Evolutionary conservation across 2,329 filamentous ascomycete species (phyloP).

Genomic region (Colletotrichum paranaense): DNA sequence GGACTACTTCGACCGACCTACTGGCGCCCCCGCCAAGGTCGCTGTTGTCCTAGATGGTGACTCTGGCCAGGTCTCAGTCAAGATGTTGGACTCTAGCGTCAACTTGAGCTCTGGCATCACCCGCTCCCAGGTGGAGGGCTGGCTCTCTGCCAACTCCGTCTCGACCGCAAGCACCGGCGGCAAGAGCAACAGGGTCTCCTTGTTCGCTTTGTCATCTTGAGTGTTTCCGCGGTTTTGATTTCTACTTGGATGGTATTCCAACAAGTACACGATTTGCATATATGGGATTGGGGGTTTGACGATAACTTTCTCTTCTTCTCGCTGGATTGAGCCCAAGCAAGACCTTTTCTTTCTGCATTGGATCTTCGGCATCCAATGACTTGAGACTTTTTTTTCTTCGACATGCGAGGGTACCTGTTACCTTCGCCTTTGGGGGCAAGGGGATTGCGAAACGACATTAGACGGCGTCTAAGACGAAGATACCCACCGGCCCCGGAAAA

Average conservation of each 20-base stretch:
- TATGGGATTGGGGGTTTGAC: slow-evolving; percentile 6
- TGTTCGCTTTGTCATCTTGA: slow-evolving; percentile 35
- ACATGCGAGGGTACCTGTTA: slow-evolving; percentile 9
- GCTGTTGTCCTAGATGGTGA: slow-evolving; percentile 70
- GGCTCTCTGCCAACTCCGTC: slow-evolving; percentile 40
- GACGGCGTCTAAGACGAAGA: slow-evolving; percentile 25
- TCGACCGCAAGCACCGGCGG: background rate
- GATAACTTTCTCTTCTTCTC: background rate
- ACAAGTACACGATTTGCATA: slow-evolving; percentile 18
- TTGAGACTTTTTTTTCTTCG: slow-evolving; percentile 13
- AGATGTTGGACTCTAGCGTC: slow-evolving; percentile 56
- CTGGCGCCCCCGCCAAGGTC: slow-evolving; percentile 68
- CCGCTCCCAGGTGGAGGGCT: slow-evolving; percentile 49
- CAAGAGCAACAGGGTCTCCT: slow-evolving; percentile 28
- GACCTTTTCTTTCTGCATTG: slow-evolving; percentile 5
- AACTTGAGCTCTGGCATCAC: slow-evolving; percentile 54
- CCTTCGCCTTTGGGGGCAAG: slow-evolving; percentile 4
- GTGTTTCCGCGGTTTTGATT: background rate
- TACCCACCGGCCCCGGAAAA: slow-evolving; percentile 29
- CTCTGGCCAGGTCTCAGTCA: slow-evolving; percentile 65
- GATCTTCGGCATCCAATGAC: slow-evolving; percentile 21
- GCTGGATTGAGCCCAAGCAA: slow-evolving; percentile 5
- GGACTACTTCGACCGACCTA: slow-evolving; percentile 78
- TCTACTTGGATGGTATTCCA: background rate
- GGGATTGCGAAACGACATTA: slow-evolving; percentile 20